Base-by-base conservation (phyloP, 805 yeast genomes). In the Candida wancherniae region DNA sequence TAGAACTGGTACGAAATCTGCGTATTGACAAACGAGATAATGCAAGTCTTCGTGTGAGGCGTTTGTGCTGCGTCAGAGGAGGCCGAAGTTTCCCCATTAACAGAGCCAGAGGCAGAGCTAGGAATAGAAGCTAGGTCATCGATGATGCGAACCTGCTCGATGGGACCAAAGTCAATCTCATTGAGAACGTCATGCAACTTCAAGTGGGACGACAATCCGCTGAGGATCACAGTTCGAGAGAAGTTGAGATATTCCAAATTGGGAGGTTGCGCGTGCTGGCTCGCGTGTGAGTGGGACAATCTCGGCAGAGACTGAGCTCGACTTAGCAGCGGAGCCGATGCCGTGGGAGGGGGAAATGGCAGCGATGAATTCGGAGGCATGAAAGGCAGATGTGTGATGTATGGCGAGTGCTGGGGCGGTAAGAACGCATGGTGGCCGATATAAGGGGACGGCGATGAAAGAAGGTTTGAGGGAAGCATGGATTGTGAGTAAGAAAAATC, bases 381-480 rank as follows among this genome's bases (percentile, higher is more conserved):
- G 7, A 25, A 45, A 11, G 42, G 45, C 29, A 28, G 33, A n/a
- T n/a, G n/a, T n/a, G n/a, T n/a, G n/a, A n/a, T n/a, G n/a, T n/a
- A n/a, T n/a, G n/a, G n/a, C 16, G 33, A 28, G 19, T 32, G 44
- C 16, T 36, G 39, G 21, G 29, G 33, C 18, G 45, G 31, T 16
- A 35, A 28, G 32, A 35, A 29, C 35, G 45, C 9, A 66, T 23
- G 67, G 55, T 33, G 68, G 72, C 28, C 24, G 7, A 73, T 57
- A 45, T 69, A 78, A 0, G 85, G 85, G 3, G 84, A 77, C 3
- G 75, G 47, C 7, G 47, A 28, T 15, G 38, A 24, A 28, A 80
- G 55, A 30, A 80, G 54, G 44, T 77, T 81, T 11, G 79, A 60
- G 1, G 87, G 87, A 12, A 80, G 56, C 64, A 79, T 65, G 9